phyloP scores from a whole-genome alignment of 352 stramenopile species.

The Peronospora belbahrii region DNA sequence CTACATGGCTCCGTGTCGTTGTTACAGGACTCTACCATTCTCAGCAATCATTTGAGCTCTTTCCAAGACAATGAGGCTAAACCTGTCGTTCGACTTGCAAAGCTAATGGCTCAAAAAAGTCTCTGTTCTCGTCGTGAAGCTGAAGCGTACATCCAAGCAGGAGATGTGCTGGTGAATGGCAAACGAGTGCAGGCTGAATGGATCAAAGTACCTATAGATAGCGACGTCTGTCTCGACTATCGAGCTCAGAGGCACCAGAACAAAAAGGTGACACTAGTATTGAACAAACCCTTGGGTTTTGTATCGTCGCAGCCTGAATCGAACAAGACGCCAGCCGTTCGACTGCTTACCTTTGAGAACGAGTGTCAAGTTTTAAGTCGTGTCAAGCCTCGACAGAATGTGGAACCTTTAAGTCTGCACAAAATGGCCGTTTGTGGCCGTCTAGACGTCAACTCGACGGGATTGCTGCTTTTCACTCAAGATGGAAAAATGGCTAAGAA shows the following conservation, averaged over 20 bases:
- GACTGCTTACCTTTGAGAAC: conserved; percentile 71
- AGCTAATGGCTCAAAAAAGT: conserved; percentile 72
- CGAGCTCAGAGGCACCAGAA: conserved; percentile 61
- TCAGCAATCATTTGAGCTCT: not conserved
- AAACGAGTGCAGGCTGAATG: conserved; percentile 55
- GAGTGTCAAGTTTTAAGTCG: conserved; percentile 61
- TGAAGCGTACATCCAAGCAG: conserved; percentile 72
- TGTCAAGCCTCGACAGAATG: conserved; percentile 25
- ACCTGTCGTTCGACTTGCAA: conserved; percentile 53
- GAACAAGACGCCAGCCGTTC: conserved; percentile 58
- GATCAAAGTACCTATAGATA: conserved; percentile 56
- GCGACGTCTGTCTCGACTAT: conserved; percentile 50
- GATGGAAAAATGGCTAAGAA: conserved; percentile 67
- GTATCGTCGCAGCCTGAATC: conserved; percentile 74
- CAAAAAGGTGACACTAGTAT: conserved; percentile 71
- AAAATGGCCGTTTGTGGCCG: conserved; percentile 82
- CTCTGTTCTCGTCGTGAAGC: conserved; percentile 77
- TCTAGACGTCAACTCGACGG: conserved; percentile 79
- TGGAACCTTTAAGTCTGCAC: conserved; percentile 52
- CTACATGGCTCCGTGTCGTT: conserved; percentile 14
- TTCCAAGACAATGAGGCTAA: conserved; percentile 10
- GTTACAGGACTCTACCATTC: conserved; percentile 1
- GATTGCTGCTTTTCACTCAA: conserved; percentile 75
- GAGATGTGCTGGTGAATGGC: conserved; percentile 67
- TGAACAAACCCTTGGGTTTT: conserved; percentile 80